Conservation (phyloP, 2,329 filamentous ascomycete genomes). For the Trichoderma sp. region DNA sequence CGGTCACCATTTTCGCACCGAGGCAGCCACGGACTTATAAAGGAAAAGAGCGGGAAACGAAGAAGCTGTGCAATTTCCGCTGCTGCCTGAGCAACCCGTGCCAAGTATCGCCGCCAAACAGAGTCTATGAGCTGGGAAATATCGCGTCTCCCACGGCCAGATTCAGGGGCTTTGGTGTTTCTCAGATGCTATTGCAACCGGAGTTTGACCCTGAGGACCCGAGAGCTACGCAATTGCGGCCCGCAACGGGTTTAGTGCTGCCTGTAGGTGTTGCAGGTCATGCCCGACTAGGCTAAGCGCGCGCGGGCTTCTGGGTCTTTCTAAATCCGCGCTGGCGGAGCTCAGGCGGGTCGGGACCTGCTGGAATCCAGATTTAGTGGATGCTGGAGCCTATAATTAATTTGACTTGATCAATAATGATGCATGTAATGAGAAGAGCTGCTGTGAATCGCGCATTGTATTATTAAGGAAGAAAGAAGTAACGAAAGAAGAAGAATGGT, state of each 20-base stretch:
- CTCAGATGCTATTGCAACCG: conserved; percentile 21
- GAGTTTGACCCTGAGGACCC: conserved; percentile 17
- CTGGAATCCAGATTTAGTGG: background rate
- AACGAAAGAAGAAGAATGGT: background rate
- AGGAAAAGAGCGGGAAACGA: background rate
- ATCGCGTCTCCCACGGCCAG: conserved; percentile 3
- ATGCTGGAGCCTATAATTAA: background rate
- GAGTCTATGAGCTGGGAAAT: background rate
- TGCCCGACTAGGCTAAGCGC: conserved; percentile 4
- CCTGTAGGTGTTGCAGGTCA: background rate
- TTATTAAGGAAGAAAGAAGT: background rate
- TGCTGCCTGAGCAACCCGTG: background rate
- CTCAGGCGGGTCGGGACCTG: background rate
- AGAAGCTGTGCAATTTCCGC: background rate
- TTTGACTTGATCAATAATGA: background rate
- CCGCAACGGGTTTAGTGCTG: conserved; percentile 8
- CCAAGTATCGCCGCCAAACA: background rate
- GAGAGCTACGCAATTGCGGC: conserved; percentile 6
- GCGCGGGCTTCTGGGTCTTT: background rate
- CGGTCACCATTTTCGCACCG: conserved; percentile 25
- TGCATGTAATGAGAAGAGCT: background rate
- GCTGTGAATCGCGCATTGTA: background rate
- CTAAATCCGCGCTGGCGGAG: background rate
- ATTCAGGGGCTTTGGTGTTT: conserved; percentile 24
- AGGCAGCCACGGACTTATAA: background rate